Conservation (phyloP, 2,329 filamentous ascomycete genomes). For the Botryosphaeria agaves region DNA sequence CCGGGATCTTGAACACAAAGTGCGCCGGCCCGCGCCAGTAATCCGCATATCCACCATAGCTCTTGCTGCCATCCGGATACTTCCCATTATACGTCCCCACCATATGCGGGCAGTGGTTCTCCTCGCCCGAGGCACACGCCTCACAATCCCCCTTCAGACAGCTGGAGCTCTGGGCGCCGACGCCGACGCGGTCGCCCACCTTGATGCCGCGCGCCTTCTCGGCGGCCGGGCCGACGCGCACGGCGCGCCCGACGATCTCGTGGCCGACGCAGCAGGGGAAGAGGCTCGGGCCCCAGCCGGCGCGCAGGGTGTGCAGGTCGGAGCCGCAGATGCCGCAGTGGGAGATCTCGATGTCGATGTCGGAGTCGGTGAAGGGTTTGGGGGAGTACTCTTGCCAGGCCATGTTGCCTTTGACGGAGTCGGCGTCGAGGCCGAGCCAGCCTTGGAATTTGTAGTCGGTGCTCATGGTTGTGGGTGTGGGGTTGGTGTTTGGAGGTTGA, state of each 20-base stretch:
- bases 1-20: conserved; percentile 43
- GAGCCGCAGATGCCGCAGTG: conserved; percentile 17
- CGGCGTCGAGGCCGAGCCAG: conserved; percentile 35
- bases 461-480: too few species aligned
- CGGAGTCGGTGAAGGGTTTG: conserved; percentile 22
- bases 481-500: too few species aligned
- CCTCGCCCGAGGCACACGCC: conserved; percentile 29
- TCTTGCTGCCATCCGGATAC: conserved; percentile 41
- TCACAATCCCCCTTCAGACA: conserved; percentile 32
- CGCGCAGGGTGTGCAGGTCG: conserved; percentile 10
- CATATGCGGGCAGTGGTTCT: conserved; percentile 27
- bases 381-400: conserved; percentile 30
- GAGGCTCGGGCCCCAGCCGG: conserved; percentile 26
- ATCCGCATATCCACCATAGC: conserved; percentile 46
- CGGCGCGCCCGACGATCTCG: conserved; percentile 17
- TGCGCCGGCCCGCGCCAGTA: conserved; percentile 36
- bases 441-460: conserved; percentile 36
- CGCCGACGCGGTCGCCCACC: conserved; percentile 26
- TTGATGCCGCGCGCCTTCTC: conserved; percentile 13
- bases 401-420: conserved; percentile 35
- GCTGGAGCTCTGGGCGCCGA: conserved; percentile 30
- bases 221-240: conserved; percentile 14
- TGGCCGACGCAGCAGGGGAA: conserved; percentile 17
- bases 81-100: conserved; percentile 42
- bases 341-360: conserved; percentile 23